Base-by-base conservation (phyloP, 202 grass and related monocot genomes). In the Zoysia matrella region DNA sequence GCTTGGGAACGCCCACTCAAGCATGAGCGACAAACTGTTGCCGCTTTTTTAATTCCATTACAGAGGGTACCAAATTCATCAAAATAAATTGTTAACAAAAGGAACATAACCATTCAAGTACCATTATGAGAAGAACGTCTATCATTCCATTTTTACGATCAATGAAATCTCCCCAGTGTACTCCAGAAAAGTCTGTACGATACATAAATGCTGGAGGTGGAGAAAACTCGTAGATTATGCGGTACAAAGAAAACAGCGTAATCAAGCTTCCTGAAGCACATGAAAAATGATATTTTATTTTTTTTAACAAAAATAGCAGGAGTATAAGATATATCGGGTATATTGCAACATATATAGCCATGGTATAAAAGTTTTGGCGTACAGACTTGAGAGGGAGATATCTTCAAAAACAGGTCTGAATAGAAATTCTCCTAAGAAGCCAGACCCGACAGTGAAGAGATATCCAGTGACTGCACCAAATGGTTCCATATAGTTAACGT, bases 81-180 rank as follows among this genome's bases (percentile, higher is more conserved):
- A n/a, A 89, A 58, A 77, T 69, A 89, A 30, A 86, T 86, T 80
- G 82, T 81, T 72, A 81, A 51, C 45, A 72, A 14, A 72, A 92
- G 80, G 69, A 92, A 85, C 8, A 60, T 14, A 39, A 72, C 41
- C 86, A 92, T 73, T 92, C 90, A 2, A 86, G 4, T 76, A 83
- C 47, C 75, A 92, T 86, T 83, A 86, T 77, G 55, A 14, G 67
- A 46, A 92, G 75, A 40, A 89, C 56, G 13, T 79, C 45, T 50
- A 1, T 51, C 86, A 92, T 89, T 86, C 90, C 83, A 89, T 89
- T 92, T 80, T 73, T 65, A 1, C 7, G 30, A 74, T 92, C 83
- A 80, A 36, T 77, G 67, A 92, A 72, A 14, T 89, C 70, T 12
- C 12, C 66, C 90, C 86, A 92, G 4, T 80, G 83, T 80, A 92